Percentiles rank a stretch among this genome's conserved stretches.
Conservation (phyloP, 2,329 filamentous ascomycete species). For the Hypoxylon sp. region DNA sequence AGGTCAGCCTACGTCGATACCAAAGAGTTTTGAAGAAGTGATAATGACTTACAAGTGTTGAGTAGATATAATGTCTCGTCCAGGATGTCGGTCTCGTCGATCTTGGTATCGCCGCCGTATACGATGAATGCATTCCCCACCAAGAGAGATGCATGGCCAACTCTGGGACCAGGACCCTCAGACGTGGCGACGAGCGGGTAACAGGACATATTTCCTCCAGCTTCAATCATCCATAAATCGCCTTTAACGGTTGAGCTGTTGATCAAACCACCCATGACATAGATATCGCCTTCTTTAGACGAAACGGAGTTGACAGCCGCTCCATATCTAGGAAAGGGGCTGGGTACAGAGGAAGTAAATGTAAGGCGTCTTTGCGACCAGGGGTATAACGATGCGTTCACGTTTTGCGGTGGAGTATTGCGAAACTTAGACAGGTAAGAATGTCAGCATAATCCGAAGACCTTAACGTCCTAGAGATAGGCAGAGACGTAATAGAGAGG, state of each 20-base stretch:
- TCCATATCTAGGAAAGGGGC: constrained; percentile 96
- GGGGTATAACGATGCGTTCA: constrained; percentile 88
- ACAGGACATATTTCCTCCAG: constrained; percentile 87
- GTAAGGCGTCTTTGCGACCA: constrained; percentile 94
- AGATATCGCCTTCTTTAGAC: constrained; percentile 97
- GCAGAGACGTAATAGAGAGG: constrained; percentile 10
- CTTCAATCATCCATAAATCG: constrained; percentile 97
- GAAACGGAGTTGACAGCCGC: constrained; percentile 93
- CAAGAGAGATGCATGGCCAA: constrained; percentile 92
- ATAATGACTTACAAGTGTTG: constrained; percentile 86
- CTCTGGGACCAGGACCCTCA: constrained; percentile 93
- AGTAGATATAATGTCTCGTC: constrained; percentile 97
- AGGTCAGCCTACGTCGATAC: constrained; percentile 24
- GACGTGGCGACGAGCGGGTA: constrained; percentile 92
- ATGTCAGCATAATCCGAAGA: constrained; percentile 23
- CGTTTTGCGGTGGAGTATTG: constrained; percentile 63
- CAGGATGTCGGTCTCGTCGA: constrained; percentile 90
- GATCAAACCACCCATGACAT: constrained; percentile 96
- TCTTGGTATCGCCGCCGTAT: constrained; percentile 97
- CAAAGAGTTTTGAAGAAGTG: constrained; percentile 8
- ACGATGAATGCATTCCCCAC: constrained; percentile 99
- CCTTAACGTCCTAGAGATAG: neutral
- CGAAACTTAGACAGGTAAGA: constrained; percentile 61
- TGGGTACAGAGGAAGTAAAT: constrained; percentile 84
- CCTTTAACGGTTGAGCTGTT: constrained; percentile 96